Conservation (phyloP, 2,329 filamentous ascomycete genomes). For the Teratosphaeria destructans region DNA sequence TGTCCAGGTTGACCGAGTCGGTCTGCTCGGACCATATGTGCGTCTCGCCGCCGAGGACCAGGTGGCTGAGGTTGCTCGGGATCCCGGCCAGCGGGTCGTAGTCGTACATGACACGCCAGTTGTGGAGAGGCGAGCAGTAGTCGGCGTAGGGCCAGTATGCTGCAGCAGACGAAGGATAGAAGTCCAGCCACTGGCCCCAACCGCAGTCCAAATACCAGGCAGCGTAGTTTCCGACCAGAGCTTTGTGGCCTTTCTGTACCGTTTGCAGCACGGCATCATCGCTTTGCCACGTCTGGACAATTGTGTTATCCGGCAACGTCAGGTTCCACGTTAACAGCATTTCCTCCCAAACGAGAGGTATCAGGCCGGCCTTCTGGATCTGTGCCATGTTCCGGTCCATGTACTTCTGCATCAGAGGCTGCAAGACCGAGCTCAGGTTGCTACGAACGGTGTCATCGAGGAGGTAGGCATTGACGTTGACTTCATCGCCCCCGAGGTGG, state of each 20-base stretch:
- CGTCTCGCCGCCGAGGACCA: conserved; percentile 72
- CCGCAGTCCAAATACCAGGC: conserved; percentile 72
- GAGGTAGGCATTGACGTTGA: conserved; percentile 60
- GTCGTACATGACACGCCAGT: conserved; percentile 71
- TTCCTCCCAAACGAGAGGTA: conserved; percentile 80
- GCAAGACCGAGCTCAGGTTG: conserved; percentile 53
- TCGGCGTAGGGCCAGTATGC: conserved; percentile 61
- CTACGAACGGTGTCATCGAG: conserved; percentile 64
- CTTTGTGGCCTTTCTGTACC: conserved; percentile 55
- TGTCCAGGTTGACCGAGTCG: conserved; percentile 65
- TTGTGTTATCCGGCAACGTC: conserved; percentile 53
- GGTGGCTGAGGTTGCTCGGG: conserved; percentile 48
- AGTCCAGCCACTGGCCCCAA: conserved; percentile 68
- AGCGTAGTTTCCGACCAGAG: conserved; percentile 65
- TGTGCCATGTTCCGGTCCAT: conserved; percentile 59
- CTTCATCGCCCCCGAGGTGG: conserved; percentile 81
- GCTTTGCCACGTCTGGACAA: conserved; percentile 72
- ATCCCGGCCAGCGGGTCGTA: conserved; percentile 64
- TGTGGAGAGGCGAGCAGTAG: conserved; percentile 72
- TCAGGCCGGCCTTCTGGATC: conserved; percentile 53
- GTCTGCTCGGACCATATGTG: conserved; percentile 73
- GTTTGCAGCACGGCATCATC: conserved; percentile 51
- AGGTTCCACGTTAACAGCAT: conserved; percentile 36
- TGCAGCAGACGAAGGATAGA: conserved; percentile 46
- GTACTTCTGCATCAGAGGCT: conserved; percentile 69